Percentiles rank a stretch among this genome's conserved stretches.
Evolutionary conservation across 2,329 filamentous ascomycete species (phyloP).

Genomic region (Septoria linicola): DNA sequence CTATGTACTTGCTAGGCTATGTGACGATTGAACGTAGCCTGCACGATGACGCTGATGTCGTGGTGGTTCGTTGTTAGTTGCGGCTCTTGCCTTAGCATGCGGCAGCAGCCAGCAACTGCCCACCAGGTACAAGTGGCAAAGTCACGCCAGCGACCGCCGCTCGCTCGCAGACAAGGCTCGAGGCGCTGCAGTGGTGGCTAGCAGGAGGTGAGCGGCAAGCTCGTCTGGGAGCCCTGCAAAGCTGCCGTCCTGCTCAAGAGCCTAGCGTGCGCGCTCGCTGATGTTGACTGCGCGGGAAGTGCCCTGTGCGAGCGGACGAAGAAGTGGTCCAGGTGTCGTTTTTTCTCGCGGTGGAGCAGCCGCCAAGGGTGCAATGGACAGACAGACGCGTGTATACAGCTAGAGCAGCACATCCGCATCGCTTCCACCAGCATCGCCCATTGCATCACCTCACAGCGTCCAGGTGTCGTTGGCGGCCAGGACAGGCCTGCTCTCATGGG

Average conservation of each 20-base stretch:
- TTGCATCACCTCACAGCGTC: conserved; percentile 9
- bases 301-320: too few species aligned
- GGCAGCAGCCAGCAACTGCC: conserved; percentile 8
- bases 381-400: too few species aligned
- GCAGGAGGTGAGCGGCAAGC: neutral
- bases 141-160: neutral
- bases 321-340: too few species aligned
- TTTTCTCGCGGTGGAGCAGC: neutral
- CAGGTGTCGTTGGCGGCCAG: neutral
- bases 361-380: neutral
- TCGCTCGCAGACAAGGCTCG: neutral
- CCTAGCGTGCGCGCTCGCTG: neutral
- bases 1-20: neutral
- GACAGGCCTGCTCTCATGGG: neutral
- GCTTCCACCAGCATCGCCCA: too few species aligned
- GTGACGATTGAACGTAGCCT: neutral
- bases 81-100: conserved; percentile 3
- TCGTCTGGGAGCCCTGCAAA: too few species aligned
- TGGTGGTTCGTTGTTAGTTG: neutral
- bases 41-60: conserved; percentile 11
- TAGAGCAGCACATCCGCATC: too few species aligned
- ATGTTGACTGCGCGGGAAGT: neutral
- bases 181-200: neutral
- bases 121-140: conserved; percentile 8
- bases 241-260: neutral